Base-by-base conservation (phyloP, 306 rosid species). In the Calophaca sinica region DNA sequence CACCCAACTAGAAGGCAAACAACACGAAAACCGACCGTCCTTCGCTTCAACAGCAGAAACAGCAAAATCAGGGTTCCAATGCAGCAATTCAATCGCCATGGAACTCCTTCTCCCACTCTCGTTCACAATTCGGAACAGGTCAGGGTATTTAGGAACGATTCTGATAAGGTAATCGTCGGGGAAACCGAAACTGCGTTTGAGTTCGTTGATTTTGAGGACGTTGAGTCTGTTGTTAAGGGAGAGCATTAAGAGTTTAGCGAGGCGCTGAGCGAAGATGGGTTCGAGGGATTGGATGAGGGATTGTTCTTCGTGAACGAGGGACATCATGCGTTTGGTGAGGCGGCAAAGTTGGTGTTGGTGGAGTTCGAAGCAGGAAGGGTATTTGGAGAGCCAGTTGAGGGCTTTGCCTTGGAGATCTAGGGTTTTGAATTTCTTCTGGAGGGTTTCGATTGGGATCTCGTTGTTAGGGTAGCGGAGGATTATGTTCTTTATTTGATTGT, bases 321-420 rank as follows among this genome's bases (percentile, higher is more conserved):
- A 70, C 87, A 80, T 82, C 90, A 89, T 86, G 72, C 90, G 87
- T 74, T 94, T 94, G 2, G 94, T 84, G 9, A 91, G 84, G 76
- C 68, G 85, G 68, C 87, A 88, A 38, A 70, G 77, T 57, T 78
- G 75, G 61, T 78, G 51, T 66, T 88, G 87, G 3, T 86, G 85
- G 68, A 88, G 82, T 13, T 89, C 83, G 65, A 89, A 94, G 84
- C 97, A 94, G 58, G 91, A 88, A 0, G 94, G 97, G 72, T 94
- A 94, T 62, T 91, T 91, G 29, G 81, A 88, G 50, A 91, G 74
- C 98, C 98, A 91, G 67, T 94, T 89, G 15, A 81, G 82, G 78
- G 97, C 93, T 78, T 83, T 94, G 9, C 98, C 98, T 67, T 89
- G 96, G 13, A 89, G 96, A 79, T 91, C 93, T 26, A 94, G 97